Conservation (phyloP, 1,139 yeast species). For the Geotrichum restrictum region DNA sequence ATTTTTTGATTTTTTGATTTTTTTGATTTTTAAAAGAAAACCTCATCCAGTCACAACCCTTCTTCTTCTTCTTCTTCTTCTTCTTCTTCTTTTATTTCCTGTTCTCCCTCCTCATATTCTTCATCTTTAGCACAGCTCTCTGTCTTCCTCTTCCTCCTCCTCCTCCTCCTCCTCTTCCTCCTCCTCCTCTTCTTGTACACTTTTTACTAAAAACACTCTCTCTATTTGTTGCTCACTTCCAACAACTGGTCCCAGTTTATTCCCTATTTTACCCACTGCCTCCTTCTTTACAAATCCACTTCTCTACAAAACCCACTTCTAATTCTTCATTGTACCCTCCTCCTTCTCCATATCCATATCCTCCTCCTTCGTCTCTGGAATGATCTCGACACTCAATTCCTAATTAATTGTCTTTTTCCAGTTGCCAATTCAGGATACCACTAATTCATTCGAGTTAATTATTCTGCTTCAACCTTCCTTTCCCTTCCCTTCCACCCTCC, state of each 20-base stretch:
- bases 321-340: too few relatives aligned
- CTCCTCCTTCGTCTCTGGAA: too few relatives aligned
- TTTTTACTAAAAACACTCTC: too few relatives aligned
- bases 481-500: background rate
- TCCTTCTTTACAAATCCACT: background rate
- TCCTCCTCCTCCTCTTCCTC: background rate
- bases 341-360: background rate
- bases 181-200: background rate
- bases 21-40: too few relatives aligned
- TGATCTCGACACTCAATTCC: background rate
- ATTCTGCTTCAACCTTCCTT: background rate
- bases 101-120: too few relatives aligned
- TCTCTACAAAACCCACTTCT: background rate
- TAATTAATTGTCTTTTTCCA: background rate
- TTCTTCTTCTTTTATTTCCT: too few relatives aligned
- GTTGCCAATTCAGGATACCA: background rate
- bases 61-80: background rate
- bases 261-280: background rate
- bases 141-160: background rate
- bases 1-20: too few relatives aligned
- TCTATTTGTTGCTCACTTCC: too few relatives aligned
- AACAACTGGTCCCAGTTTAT: background rate
- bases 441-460: background rate
- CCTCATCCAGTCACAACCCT: background rate
- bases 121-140: too few relatives aligned